Conservation (phyloP, 768 basidiomycete species). For the Pholiota microspora region DNA sequence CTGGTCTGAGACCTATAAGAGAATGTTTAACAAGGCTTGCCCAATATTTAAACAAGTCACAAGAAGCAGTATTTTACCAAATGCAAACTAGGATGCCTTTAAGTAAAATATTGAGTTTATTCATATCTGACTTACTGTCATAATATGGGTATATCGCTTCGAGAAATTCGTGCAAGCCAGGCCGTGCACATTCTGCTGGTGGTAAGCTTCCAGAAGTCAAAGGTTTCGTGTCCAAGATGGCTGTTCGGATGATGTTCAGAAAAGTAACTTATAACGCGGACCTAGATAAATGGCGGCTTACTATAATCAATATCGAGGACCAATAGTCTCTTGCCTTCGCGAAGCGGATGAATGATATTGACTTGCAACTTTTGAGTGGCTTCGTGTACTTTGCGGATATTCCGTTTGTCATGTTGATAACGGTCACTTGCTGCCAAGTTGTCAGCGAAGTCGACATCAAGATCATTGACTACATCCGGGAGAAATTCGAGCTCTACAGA, state of each 20-base stretch:
- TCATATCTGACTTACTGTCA: slow-evolving; percentile 48
- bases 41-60: not conserved
- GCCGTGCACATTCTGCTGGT: slow-evolving; percentile 78
- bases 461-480: slow-evolving; percentile 75
- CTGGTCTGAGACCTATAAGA: slow-evolving; percentile 71
- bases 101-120: not conserved
- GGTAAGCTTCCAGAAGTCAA: slow-evolving; percentile 80
- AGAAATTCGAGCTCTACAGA: slow-evolving; percentile 56
- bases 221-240: slow-evolving; percentile 83
- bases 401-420: slow-evolving; percentile 76
- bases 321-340: slow-evolving; percentile 75
- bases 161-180: slow-evolving; percentile 81
- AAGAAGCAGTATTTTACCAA: slow-evolving; percentile 49
- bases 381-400: slow-evolving; percentile 78
- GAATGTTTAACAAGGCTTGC: not conserved
- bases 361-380: slow-evolving; percentile 60
- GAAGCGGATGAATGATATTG: slow-evolving; percentile 73
- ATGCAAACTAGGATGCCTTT: slow-evolving; percentile 57
- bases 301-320: slow-evolving; percentile 92
- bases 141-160: slow-evolving; percentile 79
- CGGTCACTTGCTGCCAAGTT: slow-evolving; percentile 53
- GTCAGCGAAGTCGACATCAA: slow-evolving; percentile 77
- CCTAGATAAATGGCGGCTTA: slow-evolving; percentile 27
- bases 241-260: too few species aligned
- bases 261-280: not conserved